Conservation (phyloP, 2,329 filamentous ascomycete genomes). For the Sclerotinia sclerotiorum region DNA sequence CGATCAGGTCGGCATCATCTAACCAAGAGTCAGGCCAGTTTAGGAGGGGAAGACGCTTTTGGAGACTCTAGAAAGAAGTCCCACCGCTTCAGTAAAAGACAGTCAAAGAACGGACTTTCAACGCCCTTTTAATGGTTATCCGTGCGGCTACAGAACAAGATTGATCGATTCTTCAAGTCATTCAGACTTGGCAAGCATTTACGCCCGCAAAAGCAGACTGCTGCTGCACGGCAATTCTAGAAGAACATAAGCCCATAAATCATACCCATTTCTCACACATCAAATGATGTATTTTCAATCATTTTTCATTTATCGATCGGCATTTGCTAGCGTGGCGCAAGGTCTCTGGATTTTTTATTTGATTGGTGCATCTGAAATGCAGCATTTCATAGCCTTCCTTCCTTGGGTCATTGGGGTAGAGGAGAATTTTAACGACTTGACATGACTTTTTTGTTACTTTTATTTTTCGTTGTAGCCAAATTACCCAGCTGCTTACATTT, state of each 20-base stretch:
- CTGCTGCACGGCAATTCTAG: background rate
- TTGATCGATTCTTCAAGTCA: background rate
- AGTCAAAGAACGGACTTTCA: constrained; percentile 91
- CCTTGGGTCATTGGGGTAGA: background rate
- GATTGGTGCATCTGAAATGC: constrained; percentile 18
- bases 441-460: constrained; percentile 13
- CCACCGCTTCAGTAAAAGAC: constrained; percentile 82
- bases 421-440: constrained; percentile 13
- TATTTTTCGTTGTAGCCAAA: background rate
- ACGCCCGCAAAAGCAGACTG: background rate
- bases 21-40: constrained; percentile 57
- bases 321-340: constrained; percentile 25
- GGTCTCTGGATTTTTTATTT: constrained; percentile 14
- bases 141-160: background rate
- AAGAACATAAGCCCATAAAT: background rate
- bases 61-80: constrained; percentile 49
- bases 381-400: constrained; percentile 13
- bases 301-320: constrained; percentile 11
- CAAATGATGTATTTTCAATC: constrained; percentile 23
- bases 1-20: constrained; percentile 57
- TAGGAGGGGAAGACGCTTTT: constrained; percentile 45
- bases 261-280: constrained; percentile 22
- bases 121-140: constrained; percentile 52
- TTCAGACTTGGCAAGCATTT: background rate
- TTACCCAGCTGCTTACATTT: background rate